phyloP scores from a whole-genome alignment of 805 yeast species.

The Torulaspora gathmanii region DNA sequence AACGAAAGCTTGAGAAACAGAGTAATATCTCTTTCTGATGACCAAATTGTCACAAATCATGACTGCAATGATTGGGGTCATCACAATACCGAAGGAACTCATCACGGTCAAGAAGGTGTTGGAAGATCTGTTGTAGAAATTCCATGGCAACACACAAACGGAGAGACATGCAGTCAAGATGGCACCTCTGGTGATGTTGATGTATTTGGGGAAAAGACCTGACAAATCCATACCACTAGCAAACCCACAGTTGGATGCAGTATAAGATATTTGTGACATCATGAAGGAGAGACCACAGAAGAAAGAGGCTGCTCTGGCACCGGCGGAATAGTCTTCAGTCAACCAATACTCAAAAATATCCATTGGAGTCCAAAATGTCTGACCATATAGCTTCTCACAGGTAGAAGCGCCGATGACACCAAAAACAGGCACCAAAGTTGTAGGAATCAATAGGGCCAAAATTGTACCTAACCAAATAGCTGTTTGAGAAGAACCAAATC shows the following conservation, averaged over 20 bases:
- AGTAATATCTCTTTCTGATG: slow-evolving; percentile 36
- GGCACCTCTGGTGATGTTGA: slow-evolving; percentile 42
- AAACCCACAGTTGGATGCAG: slow-evolving; percentile 39
- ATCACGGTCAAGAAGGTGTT: slow-evolving; percentile 37
- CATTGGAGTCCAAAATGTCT: slow-evolving; percentile 38
- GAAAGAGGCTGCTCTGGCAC: slow-evolving; percentile 39
- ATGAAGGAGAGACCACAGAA: slow-evolving; percentile 40
- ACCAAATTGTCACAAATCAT: slow-evolving; percentile 41
- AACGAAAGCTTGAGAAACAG: slow-evolving; percentile 32
- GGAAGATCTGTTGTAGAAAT: slow-evolving; percentile 37
- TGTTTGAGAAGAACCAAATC: slow-evolving; percentile 36
- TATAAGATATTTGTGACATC: slow-evolving; percentile 39
- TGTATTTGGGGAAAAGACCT: slow-evolving; percentile 39
- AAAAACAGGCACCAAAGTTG: slow-evolving; percentile 42
- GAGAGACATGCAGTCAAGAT: slow-evolving; percentile 35
- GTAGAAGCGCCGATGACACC: slow-evolving; percentile 43
- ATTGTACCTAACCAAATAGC: slow-evolving; percentile 35
- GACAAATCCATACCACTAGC: slow-evolving; percentile 45
- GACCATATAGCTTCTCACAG: slow-evolving; percentile 35
- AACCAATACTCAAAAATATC: slow-evolving; percentile 34
- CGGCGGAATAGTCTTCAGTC: slow-evolving; percentile 32
- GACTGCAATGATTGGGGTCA: slow-evolving; percentile 40
- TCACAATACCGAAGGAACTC: slow-evolving; percentile 38
- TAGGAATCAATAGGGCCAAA: slow-evolving; percentile 35
- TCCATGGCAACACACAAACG: slow-evolving; percentile 40